Percentiles rank a stretch among this genome's conserved stretches.
Conservation (phyloP, 208 protist genomes). For the Vickermania ingenoplastis region DNA sequence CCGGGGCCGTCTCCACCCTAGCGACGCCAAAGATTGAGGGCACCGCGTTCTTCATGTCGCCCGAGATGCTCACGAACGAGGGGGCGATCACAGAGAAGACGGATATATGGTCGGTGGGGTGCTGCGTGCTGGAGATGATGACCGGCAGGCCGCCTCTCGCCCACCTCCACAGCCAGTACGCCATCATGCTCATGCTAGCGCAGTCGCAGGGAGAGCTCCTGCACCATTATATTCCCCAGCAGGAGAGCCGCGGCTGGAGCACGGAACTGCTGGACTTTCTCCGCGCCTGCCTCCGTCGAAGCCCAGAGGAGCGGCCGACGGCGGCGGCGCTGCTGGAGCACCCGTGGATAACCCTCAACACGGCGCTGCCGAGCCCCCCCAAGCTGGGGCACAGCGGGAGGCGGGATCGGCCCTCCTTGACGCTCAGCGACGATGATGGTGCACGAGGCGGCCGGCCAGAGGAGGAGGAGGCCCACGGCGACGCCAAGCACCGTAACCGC, state of each 20-base stretch:
- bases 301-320: slow-evolving; percentile 37
- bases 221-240: slow-evolving; percentile 45
- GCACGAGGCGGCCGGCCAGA: too few species aligned
- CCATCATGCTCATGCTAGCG: slow-evolving; percentile 72
- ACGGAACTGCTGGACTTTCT: slow-evolving; percentile 46
- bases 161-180: slow-evolving; percentile 56
- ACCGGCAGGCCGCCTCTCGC: slow-evolving; percentile 55
- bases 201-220: slow-evolving; percentile 32
- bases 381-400: too few species aligned
- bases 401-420: too few species aligned
- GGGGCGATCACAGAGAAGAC: slow-evolving; percentile 19
- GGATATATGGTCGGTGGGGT: slow-evolving; percentile 89
- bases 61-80: slow-evolving; percentile 65
- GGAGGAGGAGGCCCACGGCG: too few species aligned
- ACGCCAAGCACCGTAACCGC: too few species aligned
- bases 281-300: slow-evolving; percentile 36
- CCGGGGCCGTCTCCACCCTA: slow-evolving; percentile 21
- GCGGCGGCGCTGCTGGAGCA: slow-evolving; percentile 47
- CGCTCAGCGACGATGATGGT: too few species aligned
- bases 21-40: slow-evolving; percentile 21
- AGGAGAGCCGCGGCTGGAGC: slow-evolving; percentile 30
- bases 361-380: too few species aligned
- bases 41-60: slow-evolving; percentile 89
- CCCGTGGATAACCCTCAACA: slow-evolving; percentile 67
- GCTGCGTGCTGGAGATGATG: slow-evolving; percentile 88